Base-by-base conservation (phyloP, 2,329 filamentous ascomycete species). In the Sarocladium brachiariae region DNA sequence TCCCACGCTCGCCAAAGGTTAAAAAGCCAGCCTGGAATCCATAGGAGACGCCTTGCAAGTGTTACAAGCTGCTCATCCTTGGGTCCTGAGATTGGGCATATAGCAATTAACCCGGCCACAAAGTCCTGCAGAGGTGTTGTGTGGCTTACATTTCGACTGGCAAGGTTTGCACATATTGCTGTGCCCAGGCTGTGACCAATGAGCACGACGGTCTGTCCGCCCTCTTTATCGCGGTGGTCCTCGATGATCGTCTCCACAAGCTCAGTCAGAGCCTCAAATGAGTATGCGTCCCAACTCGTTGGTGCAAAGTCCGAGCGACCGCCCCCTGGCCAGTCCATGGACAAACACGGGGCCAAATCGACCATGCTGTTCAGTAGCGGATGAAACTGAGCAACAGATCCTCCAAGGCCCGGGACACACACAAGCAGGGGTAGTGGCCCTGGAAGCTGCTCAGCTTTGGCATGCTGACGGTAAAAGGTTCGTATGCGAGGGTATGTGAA, bases 111-210 rank as follows among this genome's bases (percentile, higher is more conserved):
- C 1, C 88, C 90, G 43, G 83, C 69, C n/a, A 95, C 77, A 60
- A 87, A 73, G 9, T 82, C 66, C 27, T 78, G 72, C n/a, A 89
- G 59, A 1, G 70, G 64, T 23, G 73, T 71, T 19, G 66, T 70
- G 52, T 82, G 70, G 1, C 75, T 67, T 18, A 57, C 37, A 13
- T 58, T 58, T 2, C 54, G 62, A 58, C 66, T 72, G 9, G 89
- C 84, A 49, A 97, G 71, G 14, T 85, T 71, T 23, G 87, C 84
- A 5, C 85, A 81, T 18, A 96, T 71, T 2, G 87, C 87, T 52
- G 87, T 90, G 6, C 93, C 93, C 80, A 96, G 86, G 63, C 89
- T 96, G 62, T 99, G 93, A 1, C 85, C 89, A 53, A 97, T 80
- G 25, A 96, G 66, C 18, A 96, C 77, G 13, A 96, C 78, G 3